Percentiles rank a stretch among this genome's conserved stretches.
phyloP scores from a whole-genome alignment of 2,329 filamentous ascomycete genomes.

The Pestalotiopsis sp. region DNA sequence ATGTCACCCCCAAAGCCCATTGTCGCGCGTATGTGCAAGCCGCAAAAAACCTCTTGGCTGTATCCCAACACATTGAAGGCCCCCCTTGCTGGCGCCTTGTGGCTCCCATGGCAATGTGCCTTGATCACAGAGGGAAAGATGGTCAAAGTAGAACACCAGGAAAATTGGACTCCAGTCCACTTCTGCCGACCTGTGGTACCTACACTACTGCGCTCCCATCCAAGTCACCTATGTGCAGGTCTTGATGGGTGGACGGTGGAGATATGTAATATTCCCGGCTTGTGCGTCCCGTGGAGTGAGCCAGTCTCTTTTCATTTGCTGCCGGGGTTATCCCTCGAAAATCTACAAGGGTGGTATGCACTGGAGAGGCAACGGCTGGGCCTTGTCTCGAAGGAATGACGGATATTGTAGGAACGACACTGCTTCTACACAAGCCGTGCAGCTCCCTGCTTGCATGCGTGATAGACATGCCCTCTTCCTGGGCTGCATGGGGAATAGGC shows the following conservation, averaged over 20 bases:
- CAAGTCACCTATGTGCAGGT: background rate
- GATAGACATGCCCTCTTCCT: background rate
- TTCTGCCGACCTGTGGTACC: background rate
- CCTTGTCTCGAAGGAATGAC: background rate
- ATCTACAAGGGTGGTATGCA: background rate
- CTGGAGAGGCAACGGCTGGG: background rate
- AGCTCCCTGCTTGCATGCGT: background rate
- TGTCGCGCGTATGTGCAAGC: background rate
- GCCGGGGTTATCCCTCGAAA: background rate
- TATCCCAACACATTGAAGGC: background rate
- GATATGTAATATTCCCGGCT: background rate
- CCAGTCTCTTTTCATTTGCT: background rate
- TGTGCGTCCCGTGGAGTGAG: background rate
- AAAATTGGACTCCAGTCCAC: background rate
- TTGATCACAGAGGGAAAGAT: background rate
- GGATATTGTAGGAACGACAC: background rate
- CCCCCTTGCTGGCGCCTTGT: background rate
- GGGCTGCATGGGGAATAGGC: background rate
- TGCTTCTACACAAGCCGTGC: background rate
- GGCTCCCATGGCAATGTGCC: background rate
- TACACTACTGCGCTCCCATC: background rate
- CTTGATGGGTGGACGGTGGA: background rate
- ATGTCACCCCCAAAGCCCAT: background rate
- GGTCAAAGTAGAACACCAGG: background rate
- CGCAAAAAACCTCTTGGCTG: background rate